A percentile compares a stretch with the other conserved stretches of the same genome.
Conservation (phyloP, 2,329 filamentous ascomycete genomes). For the Acrocalymma vagum region DNA sequence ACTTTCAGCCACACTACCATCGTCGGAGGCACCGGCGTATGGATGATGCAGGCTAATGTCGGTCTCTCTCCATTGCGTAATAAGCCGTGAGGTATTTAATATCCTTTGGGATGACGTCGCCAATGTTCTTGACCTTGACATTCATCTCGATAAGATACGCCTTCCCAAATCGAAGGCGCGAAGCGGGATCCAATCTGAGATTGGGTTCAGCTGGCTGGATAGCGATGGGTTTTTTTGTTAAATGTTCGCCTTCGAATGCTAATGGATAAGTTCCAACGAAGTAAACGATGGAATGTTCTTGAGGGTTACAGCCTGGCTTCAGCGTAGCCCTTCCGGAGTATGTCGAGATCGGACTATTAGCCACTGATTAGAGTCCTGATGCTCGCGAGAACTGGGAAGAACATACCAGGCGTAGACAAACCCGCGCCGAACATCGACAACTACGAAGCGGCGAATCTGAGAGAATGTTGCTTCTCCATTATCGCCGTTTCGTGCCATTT, state of each 20-base stretch:
- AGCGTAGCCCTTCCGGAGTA: conserved; percentile 47
- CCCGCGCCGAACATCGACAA: conserved; percentile 21
- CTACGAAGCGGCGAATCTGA: conserved; percentile 37
- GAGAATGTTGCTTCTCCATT: conserved; percentile 20
- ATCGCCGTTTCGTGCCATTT: not conserved
- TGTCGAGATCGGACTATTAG: conserved; percentile 50
- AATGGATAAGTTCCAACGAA: conserved; percentile 12
- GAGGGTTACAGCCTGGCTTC: conserved; percentile 46
- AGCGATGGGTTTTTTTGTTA: conserved; percentile 49
- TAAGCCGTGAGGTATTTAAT: no score
- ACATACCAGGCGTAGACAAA: conserved; percentile 36
- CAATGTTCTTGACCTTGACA: conserved; percentile 53
- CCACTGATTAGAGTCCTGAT: not conserved
- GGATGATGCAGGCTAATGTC: no score
- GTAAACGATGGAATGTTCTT: conserved; percentile 51
- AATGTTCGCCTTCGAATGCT: conserved; percentile 31
- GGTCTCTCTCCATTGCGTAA: no score
- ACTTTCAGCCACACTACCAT: no score
- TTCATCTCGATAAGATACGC: conserved; percentile 53
- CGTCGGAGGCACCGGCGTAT: no score
- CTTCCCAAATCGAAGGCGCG: conserved; percentile 53
- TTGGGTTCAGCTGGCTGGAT: conserved; percentile 30
- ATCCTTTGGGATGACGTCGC: conserved; percentile 38
- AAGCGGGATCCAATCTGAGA: conserved; percentile 40
- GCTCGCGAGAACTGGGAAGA: not conserved